A percentile compares a stretch with the other conserved stretches of the same genome.
Evolutionary conservation across 768 basidiomycete genomes (phyloP).

Genomic region (Boletus pseudo-olivaceus): DNA sequence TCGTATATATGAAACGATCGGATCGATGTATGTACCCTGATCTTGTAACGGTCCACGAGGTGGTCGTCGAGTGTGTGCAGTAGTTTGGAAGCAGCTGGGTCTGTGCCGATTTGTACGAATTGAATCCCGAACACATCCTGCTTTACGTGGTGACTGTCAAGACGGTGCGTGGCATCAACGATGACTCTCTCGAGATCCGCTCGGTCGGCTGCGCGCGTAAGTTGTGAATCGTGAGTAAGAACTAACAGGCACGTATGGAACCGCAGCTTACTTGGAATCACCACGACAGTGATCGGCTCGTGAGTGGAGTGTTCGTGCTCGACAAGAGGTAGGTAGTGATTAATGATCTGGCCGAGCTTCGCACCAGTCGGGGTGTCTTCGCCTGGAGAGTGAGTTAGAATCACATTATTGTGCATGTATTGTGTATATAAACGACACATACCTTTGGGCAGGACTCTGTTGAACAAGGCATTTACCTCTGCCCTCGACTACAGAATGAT

Average conservation of each 20-base stretch:
- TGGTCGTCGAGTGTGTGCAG: conserved; percentile 40
- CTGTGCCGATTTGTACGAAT: conserved; percentile 43
- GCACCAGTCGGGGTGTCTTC: no score
- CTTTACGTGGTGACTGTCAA: conserved; percentile 35
- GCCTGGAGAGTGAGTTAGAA: no score
- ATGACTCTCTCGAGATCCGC: no score
- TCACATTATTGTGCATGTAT: no score
- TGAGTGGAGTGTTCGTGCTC: no score
- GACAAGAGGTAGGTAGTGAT: no score
- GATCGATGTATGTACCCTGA: conserved; percentile 22
- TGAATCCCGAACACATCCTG: conserved; percentile 42
- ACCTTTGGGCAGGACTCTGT: conserved; percentile 23
- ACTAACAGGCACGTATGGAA: background rate
- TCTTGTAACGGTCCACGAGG: conserved; percentile 29
- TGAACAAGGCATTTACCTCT: conserved; percentile 26
- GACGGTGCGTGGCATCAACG: conserved; percentile 21
- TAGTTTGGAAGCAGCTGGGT: conserved; percentile 23
- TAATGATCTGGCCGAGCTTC: no score
- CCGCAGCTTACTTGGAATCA: conserved; percentile 18
- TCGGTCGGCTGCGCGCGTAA: conserved; percentile 22
- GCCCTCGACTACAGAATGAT: conserved; percentile 14
- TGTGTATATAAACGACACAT: background rate
- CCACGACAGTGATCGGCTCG: conserved; percentile 25
- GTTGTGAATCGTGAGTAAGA: background rate
- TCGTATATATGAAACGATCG: background rate